Conservation (phyloP, 2,329 filamentous ascomycete species). For the Salinomyces thailandicus region DNA sequence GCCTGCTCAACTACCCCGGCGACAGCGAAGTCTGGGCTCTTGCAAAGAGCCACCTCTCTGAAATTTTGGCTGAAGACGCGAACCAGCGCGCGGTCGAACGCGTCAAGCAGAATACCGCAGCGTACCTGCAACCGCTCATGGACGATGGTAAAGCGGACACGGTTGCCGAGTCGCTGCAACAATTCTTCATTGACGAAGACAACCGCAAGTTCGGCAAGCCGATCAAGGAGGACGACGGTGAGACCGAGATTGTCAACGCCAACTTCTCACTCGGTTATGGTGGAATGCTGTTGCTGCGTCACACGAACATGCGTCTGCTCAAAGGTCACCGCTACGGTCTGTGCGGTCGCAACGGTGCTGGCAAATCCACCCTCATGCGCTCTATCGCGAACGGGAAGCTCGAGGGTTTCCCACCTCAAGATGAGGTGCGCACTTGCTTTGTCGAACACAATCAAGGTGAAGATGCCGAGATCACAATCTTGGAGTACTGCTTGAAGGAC, state of each 20-base stretch:
- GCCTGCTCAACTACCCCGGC: constrained; percentile 51
- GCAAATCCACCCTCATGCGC: constrained; percentile 98
- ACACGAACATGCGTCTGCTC: constrained; percentile 86
- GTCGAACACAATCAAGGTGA: constrained; percentile 99
- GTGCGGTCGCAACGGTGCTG: constrained; percentile 91
- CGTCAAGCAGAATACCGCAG: constrained; percentile 56
- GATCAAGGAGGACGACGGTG: constrained; percentile 78
- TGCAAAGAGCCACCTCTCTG: constrained; percentile 62
- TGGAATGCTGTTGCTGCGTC: constrained; percentile 90
- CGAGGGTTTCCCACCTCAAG: constrained; percentile 88
- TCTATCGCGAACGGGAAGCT: constrained; percentile 92
- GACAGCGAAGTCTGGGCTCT: constrained; percentile 52
- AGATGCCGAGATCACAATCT: constrained; percentile 89
- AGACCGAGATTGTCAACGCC: constrained; percentile 93
- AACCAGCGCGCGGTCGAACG: constrained; percentile 71
- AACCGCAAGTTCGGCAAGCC: constrained; percentile 76
- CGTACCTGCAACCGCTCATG: constrained; percentile 66
- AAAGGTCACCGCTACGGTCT: constrained; percentile 97
- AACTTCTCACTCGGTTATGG: constrained; percentile 96
- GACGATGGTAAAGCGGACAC: constrained; percentile 51
- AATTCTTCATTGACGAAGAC: constrained; percentile 73
- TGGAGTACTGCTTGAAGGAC: constrained; percentile 86
- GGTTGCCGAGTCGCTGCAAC: constrained; percentile 63
- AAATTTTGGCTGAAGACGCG: constrained; percentile 79
- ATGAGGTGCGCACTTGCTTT: constrained; percentile 89